Evolutionary conservation across 331 rosid species (phyloP).

Genomic region (Malus hybrid): DNA sequence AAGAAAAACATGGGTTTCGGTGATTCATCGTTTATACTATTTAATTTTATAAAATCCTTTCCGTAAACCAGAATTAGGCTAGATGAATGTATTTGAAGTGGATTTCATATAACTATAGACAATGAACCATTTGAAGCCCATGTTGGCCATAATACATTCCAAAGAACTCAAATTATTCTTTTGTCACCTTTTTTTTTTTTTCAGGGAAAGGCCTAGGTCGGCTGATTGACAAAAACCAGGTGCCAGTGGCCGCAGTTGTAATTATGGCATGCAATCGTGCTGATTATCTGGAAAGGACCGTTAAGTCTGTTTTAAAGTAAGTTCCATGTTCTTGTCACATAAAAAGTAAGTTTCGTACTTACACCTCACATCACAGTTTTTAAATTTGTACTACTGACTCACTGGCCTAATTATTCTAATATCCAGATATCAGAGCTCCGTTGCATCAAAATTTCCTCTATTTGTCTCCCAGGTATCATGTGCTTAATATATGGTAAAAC

Average conservation of each 20-base stretch:
- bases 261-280: constrained; percentile 98
- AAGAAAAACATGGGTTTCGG: too few species aligned
- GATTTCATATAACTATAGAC: too few species aligned
- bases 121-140: too few species aligned
- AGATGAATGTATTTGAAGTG: too few species aligned
- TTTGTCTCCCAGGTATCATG: constrained; percentile 87
- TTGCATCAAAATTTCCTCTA: constrained; percentile 73
- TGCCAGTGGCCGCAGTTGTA: constrained; percentile 95
- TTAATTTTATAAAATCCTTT: too few species aligned
- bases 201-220: constrained; percentile 64
- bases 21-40: too few species aligned
- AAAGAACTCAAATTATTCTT: constrained; percentile 24
- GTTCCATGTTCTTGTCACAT: constrained; percentile 7
- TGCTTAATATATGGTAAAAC: constrained; percentile 4
- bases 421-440: constrained; percentile 61
- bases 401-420: constrained; percentile 20
- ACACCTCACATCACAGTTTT: background rate
- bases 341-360: constrained; percentile 39
- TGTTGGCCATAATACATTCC: background rate
- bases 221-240: constrained; percentile 68
- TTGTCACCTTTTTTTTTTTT: constrained; percentile 14
- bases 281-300: constrained; percentile 85
- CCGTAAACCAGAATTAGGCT: too few species aligned
- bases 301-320: constrained; percentile 71
- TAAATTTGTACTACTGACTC: constrained; percentile 20